Evolutionary conservation across 2,329 filamentous ascomycete species (phyloP).

Genomic region (Lomentospora prolificans): DNA sequence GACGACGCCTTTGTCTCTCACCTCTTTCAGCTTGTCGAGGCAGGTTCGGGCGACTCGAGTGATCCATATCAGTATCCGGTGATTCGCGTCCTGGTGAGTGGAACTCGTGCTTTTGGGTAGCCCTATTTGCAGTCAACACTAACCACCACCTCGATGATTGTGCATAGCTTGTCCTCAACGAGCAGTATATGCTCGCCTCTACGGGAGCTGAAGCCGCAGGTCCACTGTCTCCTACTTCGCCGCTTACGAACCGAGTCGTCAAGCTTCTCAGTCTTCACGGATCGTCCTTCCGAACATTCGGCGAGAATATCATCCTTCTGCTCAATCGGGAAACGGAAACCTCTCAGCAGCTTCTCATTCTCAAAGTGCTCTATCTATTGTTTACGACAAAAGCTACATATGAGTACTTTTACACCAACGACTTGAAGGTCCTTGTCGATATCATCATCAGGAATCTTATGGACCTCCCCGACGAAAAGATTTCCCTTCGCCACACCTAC

Average conservation of each 20-base stretch:
- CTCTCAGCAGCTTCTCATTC: constrained; percentile 85
- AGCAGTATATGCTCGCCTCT: constrained; percentile 87
- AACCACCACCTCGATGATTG: too few species aligned
- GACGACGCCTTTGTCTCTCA: constrained; percentile 75
- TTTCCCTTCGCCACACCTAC: constrained; percentile 79
- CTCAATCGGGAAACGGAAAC: constrained; percentile 93
- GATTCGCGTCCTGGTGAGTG: constrained; percentile 75
- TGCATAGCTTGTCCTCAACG: constrained; percentile 78
- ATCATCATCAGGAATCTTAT: constrained; percentile 96
- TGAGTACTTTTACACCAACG: constrained; percentile 98
- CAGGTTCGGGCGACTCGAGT: constrained; percentile 72
- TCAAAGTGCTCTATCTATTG: constrained; percentile 89
- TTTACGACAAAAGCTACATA: constrained; percentile 88
- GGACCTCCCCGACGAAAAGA: constrained; percentile 78
- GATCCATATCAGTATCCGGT: constrained; percentile 88
- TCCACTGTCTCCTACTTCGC: constrained; percentile 30
- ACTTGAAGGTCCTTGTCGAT: constrained; percentile 85
- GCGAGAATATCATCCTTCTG: constrained; percentile 91
- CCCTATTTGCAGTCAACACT: not conserved
- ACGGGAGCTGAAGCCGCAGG: constrained; percentile 34
- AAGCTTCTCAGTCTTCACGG: constrained; percentile 80
- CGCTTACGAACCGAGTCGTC: constrained; percentile 84
- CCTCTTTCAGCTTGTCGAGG: constrained; percentile 80
- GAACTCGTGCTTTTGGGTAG: too few species aligned
- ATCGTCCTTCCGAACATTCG: constrained; percentile 80